Evolutionary conservation across 2,329 filamentous ascomycete species (phyloP).

Genomic region (Pyrenophora graminea): DNA sequence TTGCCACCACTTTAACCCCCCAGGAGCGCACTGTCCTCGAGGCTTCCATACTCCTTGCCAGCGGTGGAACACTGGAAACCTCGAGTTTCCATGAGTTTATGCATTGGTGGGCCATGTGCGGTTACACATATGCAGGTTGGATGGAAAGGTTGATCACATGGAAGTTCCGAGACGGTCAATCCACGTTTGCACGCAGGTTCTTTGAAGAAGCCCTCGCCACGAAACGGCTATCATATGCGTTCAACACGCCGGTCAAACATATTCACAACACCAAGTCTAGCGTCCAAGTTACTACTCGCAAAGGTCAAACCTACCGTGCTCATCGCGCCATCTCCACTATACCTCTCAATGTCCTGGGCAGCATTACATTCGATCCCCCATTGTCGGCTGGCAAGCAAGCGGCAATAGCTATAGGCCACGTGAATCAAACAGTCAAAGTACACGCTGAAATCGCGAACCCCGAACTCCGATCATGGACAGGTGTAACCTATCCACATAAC

Average conservation of each 20-base stretch:
- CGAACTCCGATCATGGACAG: conserved; percentile 51
- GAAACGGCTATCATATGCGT: conserved; percentile 49
- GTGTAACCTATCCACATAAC: conserved; percentile 51
- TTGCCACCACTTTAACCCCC: conserved; percentile 46
- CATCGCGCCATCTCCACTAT: conserved; percentile 49
- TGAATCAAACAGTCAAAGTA: conserved; percentile 54
- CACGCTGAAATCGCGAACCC: conserved; percentile 51
- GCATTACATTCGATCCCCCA: conserved; percentile 49
- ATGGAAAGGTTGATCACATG: conserved; percentile 48
- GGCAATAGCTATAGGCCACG: conserved; percentile 49
- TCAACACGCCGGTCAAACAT: conserved; percentile 46
- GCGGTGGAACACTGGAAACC: conserved; percentile 50
- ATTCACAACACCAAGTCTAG: conserved; percentile 35
- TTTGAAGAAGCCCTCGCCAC: conserved; percentile 51
- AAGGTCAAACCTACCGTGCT: conserved; percentile 32
- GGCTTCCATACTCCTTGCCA: conserved; percentile 50
- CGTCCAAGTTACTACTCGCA: conserved; percentile 44
- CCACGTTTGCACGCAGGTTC: conserved; percentile 52
- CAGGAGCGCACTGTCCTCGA: conserved; percentile 51
- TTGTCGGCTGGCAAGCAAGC: conserved; percentile 42
- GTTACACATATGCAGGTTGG: conserved; percentile 44
- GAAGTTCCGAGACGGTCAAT: conserved; percentile 49
- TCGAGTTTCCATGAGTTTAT: conserved; percentile 55
- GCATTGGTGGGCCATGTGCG: conserved; percentile 49
- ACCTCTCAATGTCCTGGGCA: conserved; percentile 52